Evolutionary conservation across 192 early-diverging fungal genomes (phyloP).

Genomic region (Umbelopsis vinacea): DNA sequence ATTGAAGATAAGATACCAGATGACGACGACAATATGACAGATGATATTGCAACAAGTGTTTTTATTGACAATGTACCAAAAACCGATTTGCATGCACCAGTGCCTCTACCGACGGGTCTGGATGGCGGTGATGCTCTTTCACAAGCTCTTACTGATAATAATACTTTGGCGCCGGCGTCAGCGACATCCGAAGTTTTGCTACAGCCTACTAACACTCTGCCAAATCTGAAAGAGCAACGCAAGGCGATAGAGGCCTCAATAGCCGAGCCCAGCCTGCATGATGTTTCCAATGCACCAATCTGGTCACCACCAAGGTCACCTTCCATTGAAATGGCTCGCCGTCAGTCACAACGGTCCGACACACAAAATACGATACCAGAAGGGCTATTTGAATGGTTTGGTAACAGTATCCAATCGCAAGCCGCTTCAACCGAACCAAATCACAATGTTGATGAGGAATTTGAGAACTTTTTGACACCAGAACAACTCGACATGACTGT

Average conservation of each 20-base stretch:
- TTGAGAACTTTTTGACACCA: constrained; percentile 14
- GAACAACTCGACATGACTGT: constrained; percentile 11
- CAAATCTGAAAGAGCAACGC: background rate
- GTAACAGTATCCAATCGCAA: background rate
- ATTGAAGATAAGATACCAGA: background rate
- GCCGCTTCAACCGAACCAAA: background rate
- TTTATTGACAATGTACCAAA: background rate
- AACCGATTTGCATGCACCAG: background rate
- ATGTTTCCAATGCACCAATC: background rate
- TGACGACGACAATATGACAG: background rate
- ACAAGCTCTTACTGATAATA: background rate
- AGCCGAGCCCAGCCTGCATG: constrained; percentile 1
- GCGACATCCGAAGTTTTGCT: background rate
- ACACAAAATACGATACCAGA: constrained; percentile 12
- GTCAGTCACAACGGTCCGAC: background rate
- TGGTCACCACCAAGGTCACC: constrained; percentile 16
- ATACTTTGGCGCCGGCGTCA: background rate
- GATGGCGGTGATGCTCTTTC: too few relatives aligned
- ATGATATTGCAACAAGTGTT: background rate
- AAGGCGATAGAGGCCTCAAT: constrained; percentile 14
- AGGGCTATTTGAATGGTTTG: constrained; percentile 23
- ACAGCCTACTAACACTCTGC: background rate
- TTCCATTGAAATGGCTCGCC: constrained; percentile 2
- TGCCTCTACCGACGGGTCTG: too few relatives aligned
- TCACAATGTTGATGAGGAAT: background rate